Conservation (phyloP, 768 basidiomycete genomes). For the Boletus pseudopeckii region DNA sequence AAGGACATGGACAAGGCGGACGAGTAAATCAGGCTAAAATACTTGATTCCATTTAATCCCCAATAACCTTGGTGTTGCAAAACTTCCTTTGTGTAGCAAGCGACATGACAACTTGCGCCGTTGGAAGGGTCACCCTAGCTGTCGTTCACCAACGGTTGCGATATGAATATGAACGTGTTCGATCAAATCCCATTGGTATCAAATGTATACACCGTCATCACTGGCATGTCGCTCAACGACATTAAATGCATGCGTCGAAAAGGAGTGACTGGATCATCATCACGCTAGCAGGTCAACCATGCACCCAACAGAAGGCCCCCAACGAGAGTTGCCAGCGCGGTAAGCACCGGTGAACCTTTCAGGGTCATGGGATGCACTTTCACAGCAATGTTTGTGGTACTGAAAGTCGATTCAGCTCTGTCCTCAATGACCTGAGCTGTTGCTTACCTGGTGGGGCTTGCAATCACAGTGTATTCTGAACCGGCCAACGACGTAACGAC, state of each 20-base stretch:
- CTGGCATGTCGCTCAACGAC: not conserved
- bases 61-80: not conserved
- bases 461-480: conserved; percentile 48
- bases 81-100: not conserved
- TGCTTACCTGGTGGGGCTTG: conserved; percentile 15
- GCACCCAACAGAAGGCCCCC: conserved; percentile 38
- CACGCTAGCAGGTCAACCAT: conserved; percentile 33
- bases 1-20: conserved; percentile 51
- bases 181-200: not conserved
- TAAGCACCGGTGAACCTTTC: conserved; percentile 26
- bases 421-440: not conserved
- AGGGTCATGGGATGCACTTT: conserved; percentile 13
- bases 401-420: not conserved
- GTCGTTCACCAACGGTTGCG: not conserved
- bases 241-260: not conserved
- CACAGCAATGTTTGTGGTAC: conserved; percentile 15
- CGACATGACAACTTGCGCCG: not conserved
- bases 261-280: not conserved
- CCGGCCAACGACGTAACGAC: conserved; percentile 52
- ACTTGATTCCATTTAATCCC: not conserved
- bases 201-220: not conserved
- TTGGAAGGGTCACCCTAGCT: not conserved
- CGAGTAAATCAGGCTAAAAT: conserved; percentile 11
- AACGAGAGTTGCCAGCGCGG: conserved; percentile 27
- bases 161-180: not conserved